Percentiles rank a stretch among this genome's conserved stretches.
phyloP scores from a whole-genome alignment of 352 stramenopile genomes.

The Globisporangium camurandrum region DNA sequence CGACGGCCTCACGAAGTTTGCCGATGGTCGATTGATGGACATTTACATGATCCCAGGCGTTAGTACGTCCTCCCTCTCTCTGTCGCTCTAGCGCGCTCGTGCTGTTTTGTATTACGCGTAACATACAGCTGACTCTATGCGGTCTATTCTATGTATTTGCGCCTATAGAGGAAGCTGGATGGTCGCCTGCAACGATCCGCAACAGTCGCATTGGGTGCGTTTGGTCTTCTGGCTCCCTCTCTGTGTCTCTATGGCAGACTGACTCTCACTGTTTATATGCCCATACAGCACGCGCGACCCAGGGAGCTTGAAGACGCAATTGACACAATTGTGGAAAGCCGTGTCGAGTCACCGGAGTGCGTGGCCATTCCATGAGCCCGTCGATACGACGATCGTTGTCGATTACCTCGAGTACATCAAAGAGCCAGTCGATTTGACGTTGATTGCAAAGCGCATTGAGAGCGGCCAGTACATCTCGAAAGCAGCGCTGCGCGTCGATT shows the following conservation, averaged over 20 bases:
- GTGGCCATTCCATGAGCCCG: slow-evolving; percentile 97
- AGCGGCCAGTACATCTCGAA: slow-evolving; percentile 88
- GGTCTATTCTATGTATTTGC: slow-evolving; percentile 2
- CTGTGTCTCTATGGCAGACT: background rate
- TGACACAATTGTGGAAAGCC: slow-evolving; percentile 85
- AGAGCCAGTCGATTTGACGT: slow-evolving; percentile 88
- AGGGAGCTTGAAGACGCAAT: slow-evolving; percentile 75
- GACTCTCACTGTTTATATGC: background rate
- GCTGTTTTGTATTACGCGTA: too few species aligned
- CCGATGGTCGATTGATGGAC: slow-evolving; percentile 75
- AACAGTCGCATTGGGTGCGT: slow-evolving; percentile 80
- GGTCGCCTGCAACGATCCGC: slow-evolving; percentile 76
- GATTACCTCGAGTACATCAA: slow-evolving; percentile 98
- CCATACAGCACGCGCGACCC: slow-evolving; percentile 54
- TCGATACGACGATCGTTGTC: slow-evolving; percentile 91
- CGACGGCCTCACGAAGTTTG: slow-evolving; percentile 59
- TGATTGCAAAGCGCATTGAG: slow-evolving; percentile 81
- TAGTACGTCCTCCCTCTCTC: slow-evolving; percentile 67
- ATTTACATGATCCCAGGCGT: slow-evolving; percentile 84
- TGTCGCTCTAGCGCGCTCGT: too few species aligned
- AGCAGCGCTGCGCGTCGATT: slow-evolving; percentile 88
- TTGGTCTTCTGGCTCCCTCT: background rate
- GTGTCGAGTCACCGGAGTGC: slow-evolving; percentile 92
- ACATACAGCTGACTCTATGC: too few species aligned
- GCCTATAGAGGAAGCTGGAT: slow-evolving; percentile 71